Conservation (phyloP, 208 protist species). For the Angomonas desouzai region DNA sequence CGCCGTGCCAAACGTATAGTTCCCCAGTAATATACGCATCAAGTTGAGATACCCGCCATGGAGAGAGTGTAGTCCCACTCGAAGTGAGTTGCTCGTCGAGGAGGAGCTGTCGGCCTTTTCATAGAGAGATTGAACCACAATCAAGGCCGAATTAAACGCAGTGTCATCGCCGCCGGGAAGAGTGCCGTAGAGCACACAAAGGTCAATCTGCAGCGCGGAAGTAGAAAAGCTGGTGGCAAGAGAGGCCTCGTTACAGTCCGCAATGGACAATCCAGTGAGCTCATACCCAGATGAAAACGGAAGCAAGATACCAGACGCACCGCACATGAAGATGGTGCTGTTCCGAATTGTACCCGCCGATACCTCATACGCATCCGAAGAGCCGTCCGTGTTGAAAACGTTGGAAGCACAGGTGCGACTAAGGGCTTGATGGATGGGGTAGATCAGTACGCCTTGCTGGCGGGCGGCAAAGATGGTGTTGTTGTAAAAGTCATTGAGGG, state of each 20-base stretch:
- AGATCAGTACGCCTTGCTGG: conserved; percentile 29
- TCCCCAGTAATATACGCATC: background rate
- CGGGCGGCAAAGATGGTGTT: conserved; percentile 26
- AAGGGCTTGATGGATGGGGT: conserved; percentile 28
- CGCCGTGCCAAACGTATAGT: conserved; percentile 15
- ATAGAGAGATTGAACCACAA: background rate
- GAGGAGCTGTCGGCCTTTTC: background rate
- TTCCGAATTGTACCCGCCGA: conserved; percentile 18
- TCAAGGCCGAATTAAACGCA: background rate
- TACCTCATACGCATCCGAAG: background rate
- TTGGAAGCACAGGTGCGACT: conserved; percentile 19
- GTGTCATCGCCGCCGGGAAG: conserved; percentile 1
- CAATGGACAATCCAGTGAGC: conserved; percentile 13
- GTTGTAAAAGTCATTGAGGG: conserved; percentile 14
- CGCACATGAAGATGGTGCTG: conserved; percentile 26
- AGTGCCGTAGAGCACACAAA: background rate
- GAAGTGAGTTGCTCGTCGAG: background rate
- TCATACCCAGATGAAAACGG: conserved; percentile 31
- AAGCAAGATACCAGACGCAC: conserved; percentile 29
- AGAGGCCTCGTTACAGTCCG: conserved; percentile 20
- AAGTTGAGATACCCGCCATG: conserved; percentile 9
- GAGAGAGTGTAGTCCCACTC: conserved; percentile 4
- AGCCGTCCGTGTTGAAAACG: conserved; percentile 9
- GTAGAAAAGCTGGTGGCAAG: conserved; percentile 28
- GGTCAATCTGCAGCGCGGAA: background rate